Evolutionary conservation across 495 filamentous ascomycete species (phyloP).

Genomic region (Penicillium antarcticum): DNA sequence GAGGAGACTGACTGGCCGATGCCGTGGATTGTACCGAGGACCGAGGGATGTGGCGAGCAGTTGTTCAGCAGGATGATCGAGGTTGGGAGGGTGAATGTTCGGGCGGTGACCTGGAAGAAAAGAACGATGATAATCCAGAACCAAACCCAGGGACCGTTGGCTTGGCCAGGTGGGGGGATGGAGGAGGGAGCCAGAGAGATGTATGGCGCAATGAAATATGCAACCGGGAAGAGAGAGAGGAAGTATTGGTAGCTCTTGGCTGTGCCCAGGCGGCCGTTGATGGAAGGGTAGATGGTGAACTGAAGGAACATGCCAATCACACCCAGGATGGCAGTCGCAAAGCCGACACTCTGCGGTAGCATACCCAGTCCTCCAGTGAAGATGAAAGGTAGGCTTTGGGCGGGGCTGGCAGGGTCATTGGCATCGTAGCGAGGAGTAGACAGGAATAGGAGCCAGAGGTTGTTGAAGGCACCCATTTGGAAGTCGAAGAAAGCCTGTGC

Average conservation of each 20-base stretch:
- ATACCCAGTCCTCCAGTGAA: conserved; percentile 83
- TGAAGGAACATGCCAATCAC: conserved; percentile 74
- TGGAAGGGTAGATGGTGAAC: conserved; percentile 69
- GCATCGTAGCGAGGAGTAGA: conserved; percentile 69
- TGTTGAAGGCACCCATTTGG: conserved; percentile 79
- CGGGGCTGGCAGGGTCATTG: conserved; percentile 38
- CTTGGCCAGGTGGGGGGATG: conserved; percentile 56
- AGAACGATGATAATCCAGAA: conserved; percentile 62
- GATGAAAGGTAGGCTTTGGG: conserved; percentile 55
- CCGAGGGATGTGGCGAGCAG: conserved; percentile 74
- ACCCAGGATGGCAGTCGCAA: conserved; percentile 76
- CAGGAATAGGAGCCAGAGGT: conserved; percentile 81
- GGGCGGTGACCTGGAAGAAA: conserved; percentile 68
- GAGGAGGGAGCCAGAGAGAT: conserved; percentile 66
- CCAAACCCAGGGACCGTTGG: conserved; percentile 67
- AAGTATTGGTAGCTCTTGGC: conserved; percentile 64
- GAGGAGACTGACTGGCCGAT: conserved; percentile 72
- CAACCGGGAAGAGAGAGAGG: conserved; percentile 68
- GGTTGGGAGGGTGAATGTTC: conserved; percentile 79
- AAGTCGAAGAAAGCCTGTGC: conserved; percentile 69
- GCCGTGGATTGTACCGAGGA: conserved; percentile 80
- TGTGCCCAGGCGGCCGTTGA: conserved; percentile 66
- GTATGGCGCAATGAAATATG: conserved; percentile 70
- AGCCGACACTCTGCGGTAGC: conserved; percentile 68
- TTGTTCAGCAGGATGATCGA: conserved; percentile 81